Evolutionary conservation across 164 flowering plant species (phyloP).

Genomic region (Paratinospora sagittata): DNA sequence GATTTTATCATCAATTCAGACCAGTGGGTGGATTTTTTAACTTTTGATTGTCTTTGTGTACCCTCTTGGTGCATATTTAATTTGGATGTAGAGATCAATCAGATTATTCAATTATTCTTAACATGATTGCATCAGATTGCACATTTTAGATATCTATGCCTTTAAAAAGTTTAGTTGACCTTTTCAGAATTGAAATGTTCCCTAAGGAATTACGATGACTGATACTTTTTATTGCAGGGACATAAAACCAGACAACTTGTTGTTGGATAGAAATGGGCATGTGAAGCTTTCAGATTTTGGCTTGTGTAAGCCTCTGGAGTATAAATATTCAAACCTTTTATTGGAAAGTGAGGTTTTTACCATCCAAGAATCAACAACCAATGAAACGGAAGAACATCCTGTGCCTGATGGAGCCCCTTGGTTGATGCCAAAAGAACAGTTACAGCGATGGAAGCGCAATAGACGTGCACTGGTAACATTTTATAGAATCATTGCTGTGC

Average conservation of each 20-base stretch:
- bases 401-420: conserved; percentile 44
- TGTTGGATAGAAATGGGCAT: conserved; percentile 86
- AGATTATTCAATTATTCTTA: no score
- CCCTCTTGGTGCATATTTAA: no score
- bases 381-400: conserved; percentile 41
- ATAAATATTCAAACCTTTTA: conserved; percentile 55
- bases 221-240: conserved; percentile 46
- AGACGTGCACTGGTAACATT: conserved; percentile 72
- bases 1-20: no score
- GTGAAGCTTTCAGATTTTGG: conserved; percentile 98
- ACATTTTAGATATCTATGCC: no score
- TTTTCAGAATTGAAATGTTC: background rate
- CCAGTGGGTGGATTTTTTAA: no score
- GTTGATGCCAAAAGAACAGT: conserved; percentile 71
- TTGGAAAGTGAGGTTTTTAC: conserved; percentile 53
- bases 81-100: no score
- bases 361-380: conserved; percentile 32
- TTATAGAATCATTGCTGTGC: background rate
- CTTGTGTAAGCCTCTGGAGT: conserved; percentile 84
- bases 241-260: conserved; percentile 91
- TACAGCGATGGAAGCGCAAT: conserved; percentile 83
- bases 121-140: no score
- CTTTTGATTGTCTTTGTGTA: no score
- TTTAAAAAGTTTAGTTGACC: no score
- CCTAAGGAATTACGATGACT: conserved; percentile 8